Evolutionary conservation across 371 early-diverging fungal genomes (phyloP).

Genomic region (Syncephalastrum sp.): DNA sequence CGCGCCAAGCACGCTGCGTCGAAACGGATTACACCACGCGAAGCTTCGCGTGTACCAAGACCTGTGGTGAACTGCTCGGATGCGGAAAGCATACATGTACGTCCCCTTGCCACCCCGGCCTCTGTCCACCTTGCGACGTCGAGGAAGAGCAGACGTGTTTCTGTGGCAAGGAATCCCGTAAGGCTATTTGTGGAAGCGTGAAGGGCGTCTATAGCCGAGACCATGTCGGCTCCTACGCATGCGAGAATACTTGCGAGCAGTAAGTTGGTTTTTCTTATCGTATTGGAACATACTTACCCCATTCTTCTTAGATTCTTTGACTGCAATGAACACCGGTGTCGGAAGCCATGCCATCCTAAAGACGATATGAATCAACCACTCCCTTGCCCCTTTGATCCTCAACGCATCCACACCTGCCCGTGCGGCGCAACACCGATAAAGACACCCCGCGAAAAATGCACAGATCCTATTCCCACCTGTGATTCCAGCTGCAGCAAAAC

Average conservation of each 20-base stretch:
- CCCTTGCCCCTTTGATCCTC: conserved; percentile 75
- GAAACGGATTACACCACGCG: conserved; percentile 63
- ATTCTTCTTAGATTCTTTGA: conserved; percentile 39
- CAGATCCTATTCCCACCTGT: conserved; percentile 82
- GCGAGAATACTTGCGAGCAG: conserved; percentile 59
- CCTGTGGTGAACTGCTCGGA: conserved; percentile 69
- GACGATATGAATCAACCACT: conserved; percentile 37
- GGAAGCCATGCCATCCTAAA: conserved; percentile 70
- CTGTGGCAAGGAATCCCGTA: conserved; percentile 66
- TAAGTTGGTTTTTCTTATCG: conserved; percentile 31
- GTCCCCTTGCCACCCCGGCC: conserved; percentile 65
- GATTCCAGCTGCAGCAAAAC: conserved; percentile 60
- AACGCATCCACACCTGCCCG: conserved; percentile 69
- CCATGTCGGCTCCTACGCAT: conserved; percentile 60
- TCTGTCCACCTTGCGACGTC: conserved; percentile 65
- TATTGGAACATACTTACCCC: conserved; percentile 5
- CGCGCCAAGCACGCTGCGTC: conserved; percentile 64
- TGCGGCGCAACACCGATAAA: conserved; percentile 65
- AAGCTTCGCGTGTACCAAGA: conserved; percentile 64
- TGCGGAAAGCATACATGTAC: conserved; percentile 73
- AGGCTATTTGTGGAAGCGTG: conserved; percentile 62
- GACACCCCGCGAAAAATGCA: conserved; percentile 56
- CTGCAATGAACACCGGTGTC: conserved; percentile 82
- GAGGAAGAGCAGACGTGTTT: conserved; percentile 63
- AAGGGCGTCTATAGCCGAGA: conserved; percentile 28